Evolutionary conservation across 2,329 filamentous ascomycete genomes (phyloP).

Genomic region (Setomelanomma holmii): DNA sequence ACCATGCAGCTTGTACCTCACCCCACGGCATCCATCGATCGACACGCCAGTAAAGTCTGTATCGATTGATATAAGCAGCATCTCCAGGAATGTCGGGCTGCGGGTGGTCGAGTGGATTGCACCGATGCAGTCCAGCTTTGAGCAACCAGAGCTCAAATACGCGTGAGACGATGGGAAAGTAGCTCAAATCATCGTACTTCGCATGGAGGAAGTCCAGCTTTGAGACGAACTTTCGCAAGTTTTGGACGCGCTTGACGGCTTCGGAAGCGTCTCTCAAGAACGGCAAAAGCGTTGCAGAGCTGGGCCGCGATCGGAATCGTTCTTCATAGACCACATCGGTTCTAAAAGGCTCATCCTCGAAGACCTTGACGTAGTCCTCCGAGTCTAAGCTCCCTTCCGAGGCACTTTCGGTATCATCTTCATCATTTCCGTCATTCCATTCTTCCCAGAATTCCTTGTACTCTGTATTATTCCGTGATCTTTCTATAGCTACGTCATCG

Average conservation of each 20-base stretch:
- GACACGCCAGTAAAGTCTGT: slow-evolving; percentile 9
- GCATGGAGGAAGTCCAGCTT: not conserved
- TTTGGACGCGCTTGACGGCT: not conserved
- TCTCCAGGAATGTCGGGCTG: not conserved
- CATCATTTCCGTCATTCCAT: not conserved
- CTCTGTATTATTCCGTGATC: not conserved
- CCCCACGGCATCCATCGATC: not conserved
- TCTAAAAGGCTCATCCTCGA: slow-evolving; percentile 4
- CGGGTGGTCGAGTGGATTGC: not conserved
- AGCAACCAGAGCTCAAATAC: slow-evolving; percentile 13
- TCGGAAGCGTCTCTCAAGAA: slow-evolving; percentile 2
- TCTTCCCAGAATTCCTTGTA: slow-evolving; percentile 2
- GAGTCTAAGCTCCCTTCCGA: not conserved
- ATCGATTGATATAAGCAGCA: slow-evolving; percentile 1
- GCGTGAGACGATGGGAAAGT: not conserved
- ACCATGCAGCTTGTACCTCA: slow-evolving; percentile 10
- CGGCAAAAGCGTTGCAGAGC: not conserved
- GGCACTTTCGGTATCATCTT: not conserved
- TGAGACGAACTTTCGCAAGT: slow-evolving; percentile 4
- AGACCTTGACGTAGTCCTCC: not conserved
- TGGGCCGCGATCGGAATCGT: slow-evolving; percentile 1
- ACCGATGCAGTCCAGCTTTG: slow-evolving; percentile 2
- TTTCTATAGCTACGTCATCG: slow-evolving; percentile 6
- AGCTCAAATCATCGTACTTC: not conserved
- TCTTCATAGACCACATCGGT: not conserved